Evolutionary conservation across 2,329 filamentous ascomycete species (phyloP), one percentile per base, ranked within the genome.

Genomic region (Phaeosphaeria sp.): DNA sequence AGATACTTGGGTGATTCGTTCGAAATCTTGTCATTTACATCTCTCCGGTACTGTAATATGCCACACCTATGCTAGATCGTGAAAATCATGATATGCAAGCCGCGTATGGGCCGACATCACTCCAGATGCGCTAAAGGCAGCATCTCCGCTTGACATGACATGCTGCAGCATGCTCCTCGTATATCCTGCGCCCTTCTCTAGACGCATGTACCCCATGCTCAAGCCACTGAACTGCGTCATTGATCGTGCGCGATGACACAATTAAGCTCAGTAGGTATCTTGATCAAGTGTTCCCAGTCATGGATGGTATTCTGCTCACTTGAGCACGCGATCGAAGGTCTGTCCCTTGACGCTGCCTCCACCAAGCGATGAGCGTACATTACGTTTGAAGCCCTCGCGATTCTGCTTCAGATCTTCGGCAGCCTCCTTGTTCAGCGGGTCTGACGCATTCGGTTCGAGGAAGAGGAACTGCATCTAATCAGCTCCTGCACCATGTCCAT

Each of bases 381-480:
- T 97, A 60, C 92, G 85, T 84, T 93, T 95, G 81, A 99, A 99
- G 27, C 84, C 87, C 53, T 98, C 95, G 39, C 93, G 83, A 77
- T 95, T 96, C 48, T 84, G 84, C 70, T 94, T 88, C 67, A 99
- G 82, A 74, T 98, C 95, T 60, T 97, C 93, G 3, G 95, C 95
- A 0, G 95, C 95, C 73, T 98, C 94, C 83, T 99, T 97, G 80
- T 99, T 99, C 60, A 99, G 82, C n/a, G 95, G 95, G 74, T 99
- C 95, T 49, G 91, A 93, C 9, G 95, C 93, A 74, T 99, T 99
- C 18, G 95, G 95, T 77, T 99, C 95, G 61, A 98, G 88, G 84
- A 99, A 99, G 51, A 99, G 85, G 75, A 98, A 98, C 90, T 97
- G 78, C 48, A 8, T 33, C 11, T 40, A 21, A 33, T 65, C 24